Conservation (phyloP, 495 filamentous ascomycete species). For the Podospora fimiseda region DNA sequence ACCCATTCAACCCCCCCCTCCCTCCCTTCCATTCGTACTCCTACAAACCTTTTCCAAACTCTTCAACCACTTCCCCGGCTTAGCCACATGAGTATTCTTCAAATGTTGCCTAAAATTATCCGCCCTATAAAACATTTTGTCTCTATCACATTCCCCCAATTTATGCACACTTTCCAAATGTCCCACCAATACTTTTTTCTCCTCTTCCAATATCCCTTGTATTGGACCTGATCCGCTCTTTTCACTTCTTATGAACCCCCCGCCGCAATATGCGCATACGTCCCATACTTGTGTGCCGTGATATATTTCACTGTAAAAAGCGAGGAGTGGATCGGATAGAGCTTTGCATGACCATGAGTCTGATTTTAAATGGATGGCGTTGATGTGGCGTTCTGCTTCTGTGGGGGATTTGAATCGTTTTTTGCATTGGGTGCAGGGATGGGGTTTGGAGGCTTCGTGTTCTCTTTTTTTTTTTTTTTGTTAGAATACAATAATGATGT, state of each 20-base stretch:
- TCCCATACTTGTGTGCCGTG: constrained; percentile 42
- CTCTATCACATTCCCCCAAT: constrained; percentile 76
- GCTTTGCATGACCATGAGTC: constrained; percentile 83
- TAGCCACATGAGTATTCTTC: constrained; percentile 63
- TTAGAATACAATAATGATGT: neutral
- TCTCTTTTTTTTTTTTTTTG: constrained; percentile 16
- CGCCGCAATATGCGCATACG: constrained; percentile 79
- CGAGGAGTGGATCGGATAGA: constrained; percentile 41
- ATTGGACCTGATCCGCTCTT: constrained; percentile 45
- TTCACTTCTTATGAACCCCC: constrained; percentile 70
- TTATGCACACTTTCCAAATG: constrained; percentile 72
- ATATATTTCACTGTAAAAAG: constrained; percentile 58
- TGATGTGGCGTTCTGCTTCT: constrained; percentile 83
- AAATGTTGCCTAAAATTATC: constrained; percentile 89
- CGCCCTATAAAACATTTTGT: constrained; percentile 81
- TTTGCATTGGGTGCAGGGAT: constrained; percentile 69
- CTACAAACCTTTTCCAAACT: constrained; percentile 20
- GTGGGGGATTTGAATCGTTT: constrained; percentile 90
- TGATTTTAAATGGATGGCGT: constrained; percentile 76
- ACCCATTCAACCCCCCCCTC: too few relatives aligned
- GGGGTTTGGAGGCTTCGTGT: constrained; percentile 78
- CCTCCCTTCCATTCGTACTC: constrained; percentile 3
- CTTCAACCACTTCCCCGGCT: constrained; percentile 25
- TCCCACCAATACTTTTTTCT: constrained; percentile 34
- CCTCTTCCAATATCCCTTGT: neutral